Conservation (phyloP, 768 basidiomycete genomes). For the Psilocybe cubensis region DNA sequence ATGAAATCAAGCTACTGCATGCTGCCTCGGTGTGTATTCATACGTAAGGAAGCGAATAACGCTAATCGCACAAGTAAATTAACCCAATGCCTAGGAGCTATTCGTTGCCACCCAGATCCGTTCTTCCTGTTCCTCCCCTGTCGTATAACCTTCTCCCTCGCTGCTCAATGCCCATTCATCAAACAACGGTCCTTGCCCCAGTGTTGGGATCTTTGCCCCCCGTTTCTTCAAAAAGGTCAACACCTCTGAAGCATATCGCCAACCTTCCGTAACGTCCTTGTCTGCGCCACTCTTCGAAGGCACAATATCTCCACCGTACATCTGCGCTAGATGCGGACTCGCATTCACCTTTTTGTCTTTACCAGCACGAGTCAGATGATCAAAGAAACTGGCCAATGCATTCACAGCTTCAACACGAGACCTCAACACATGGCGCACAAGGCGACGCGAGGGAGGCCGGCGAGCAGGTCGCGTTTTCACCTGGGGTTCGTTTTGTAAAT, state of each 20-base stretch:
- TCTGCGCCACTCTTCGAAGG: slow-evolving; percentile 40
- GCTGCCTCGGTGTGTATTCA: slow-evolving; percentile 8
- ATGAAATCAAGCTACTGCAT: slow-evolving; percentile 13
- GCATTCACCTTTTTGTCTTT: slow-evolving; percentile 44
- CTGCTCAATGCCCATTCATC: slow-evolving; percentile 80
- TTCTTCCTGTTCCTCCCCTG: slow-evolving; percentile 33
- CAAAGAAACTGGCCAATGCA: slow-evolving; percentile 73
- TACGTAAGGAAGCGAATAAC: slow-evolving; percentile 1
- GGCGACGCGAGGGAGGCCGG: slow-evolving; percentile 75
- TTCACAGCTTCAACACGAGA: slow-evolving; percentile 84
- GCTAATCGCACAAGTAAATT: background rate
- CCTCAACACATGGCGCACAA: slow-evolving; percentile 88
- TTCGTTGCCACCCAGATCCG: slow-evolving; percentile 5
- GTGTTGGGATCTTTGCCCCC: slow-evolving; percentile 73
- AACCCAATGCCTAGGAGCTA: background rate
- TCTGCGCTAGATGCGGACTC: slow-evolving; percentile 51
- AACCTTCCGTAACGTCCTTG: slow-evolving; percentile 42
- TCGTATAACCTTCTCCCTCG: slow-evolving; percentile 52
- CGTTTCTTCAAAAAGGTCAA: slow-evolving; percentile 65
- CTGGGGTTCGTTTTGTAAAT: slow-evolving; percentile 42
- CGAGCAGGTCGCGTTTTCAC: slow-evolving; percentile 39
- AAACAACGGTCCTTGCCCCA: slow-evolving; percentile 46
- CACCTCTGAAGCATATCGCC: slow-evolving; percentile 73
- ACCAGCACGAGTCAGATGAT: slow-evolving; percentile 53
- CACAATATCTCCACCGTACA: slow-evolving; percentile 47